These are phyloP conservation scores for Agastache rugosa DNA, from an alignment of 257 asterid genomes.

Conservation along the genomic window DNA sequence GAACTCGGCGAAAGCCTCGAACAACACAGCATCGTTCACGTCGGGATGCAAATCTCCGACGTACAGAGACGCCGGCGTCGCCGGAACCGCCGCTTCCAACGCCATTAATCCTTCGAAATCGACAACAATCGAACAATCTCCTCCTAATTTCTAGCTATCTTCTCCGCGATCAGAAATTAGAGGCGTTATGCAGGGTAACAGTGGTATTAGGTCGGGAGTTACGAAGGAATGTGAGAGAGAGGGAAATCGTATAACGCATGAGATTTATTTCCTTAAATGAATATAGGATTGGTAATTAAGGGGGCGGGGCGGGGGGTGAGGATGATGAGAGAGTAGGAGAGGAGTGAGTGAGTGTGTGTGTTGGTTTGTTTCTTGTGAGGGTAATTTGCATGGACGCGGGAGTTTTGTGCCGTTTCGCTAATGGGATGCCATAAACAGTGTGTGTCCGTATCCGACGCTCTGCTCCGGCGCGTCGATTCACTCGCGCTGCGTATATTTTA, in stretches of 20 bases:
- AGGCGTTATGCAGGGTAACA: conserved; percentile 39
- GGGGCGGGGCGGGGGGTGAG: not conserved
- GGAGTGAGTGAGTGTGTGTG: conserved; percentile 38
- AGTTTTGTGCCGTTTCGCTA: conserved; percentile 57
- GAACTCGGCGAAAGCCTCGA: conserved; percentile 53
- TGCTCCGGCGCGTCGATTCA: conserved; percentile 44
- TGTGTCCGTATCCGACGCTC: conserved; percentile 34
- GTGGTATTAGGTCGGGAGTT: conserved; percentile 25
- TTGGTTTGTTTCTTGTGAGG: conserved; percentile 26
- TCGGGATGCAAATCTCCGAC: conserved; percentile 61
- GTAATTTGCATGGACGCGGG: conserved; percentile 78
- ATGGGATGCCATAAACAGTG: conserved; percentile 37
- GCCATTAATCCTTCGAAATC: conserved; percentile 42
- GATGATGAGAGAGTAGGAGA: conserved; percentile 34
- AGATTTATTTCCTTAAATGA: conserved; percentile 23
- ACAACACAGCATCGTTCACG: conserved; percentile 49
- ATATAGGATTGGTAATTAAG: conserved; percentile 19
- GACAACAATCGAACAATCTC: not conserved
- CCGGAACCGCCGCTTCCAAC: conserved; percentile 38
- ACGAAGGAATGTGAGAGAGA: conserved; percentile 16
- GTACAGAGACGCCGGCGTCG: conserved; percentile 54
- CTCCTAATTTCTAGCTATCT: not conserved
- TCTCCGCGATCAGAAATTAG: not conserved
- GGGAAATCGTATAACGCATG: conserved; percentile 18
- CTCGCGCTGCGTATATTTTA: not conserved